Percentiles rank a stretch among this genome's conserved stretches.
Evolutionary conservation across 495 filamentous ascomycete species (phyloP).

Genomic region (Lineolata rhizophorae): DNA sequence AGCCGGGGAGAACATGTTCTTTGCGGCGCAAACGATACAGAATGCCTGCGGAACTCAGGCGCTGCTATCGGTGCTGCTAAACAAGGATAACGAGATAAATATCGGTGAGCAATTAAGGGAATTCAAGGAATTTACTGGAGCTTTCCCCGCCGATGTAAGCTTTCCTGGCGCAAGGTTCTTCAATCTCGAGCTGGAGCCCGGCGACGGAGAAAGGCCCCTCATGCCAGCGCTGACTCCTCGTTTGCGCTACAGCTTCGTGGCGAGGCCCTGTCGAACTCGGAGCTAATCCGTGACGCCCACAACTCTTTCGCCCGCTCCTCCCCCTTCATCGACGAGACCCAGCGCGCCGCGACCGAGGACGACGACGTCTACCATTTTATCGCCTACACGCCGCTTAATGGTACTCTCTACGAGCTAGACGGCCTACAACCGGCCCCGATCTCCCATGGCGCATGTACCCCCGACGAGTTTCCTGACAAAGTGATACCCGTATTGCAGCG

Average conservation of each 20-base stretch:
- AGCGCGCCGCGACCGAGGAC: slow-evolving; percentile 29
- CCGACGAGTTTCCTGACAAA: slow-evolving; percentile 50
- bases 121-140: slow-evolving; percentile 82
- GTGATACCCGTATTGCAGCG: slow-evolving; percentile 73
- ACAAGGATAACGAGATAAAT: slow-evolving; percentile 39
- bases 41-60: slow-evolving; percentile 98
- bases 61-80: slow-evolving; percentile 77
- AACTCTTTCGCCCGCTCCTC: slow-evolving; percentile 78
- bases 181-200: too few relatives aligned
- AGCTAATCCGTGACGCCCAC: slow-evolving; percentile 76
- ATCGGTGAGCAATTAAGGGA: slow-evolving; percentile 42
- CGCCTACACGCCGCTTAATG: slow-evolving; percentile 68
- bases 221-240: too few relatives aligned
- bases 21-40: slow-evolving; percentile 94
- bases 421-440: slow-evolving; percentile 86
- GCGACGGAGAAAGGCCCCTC: too few relatives aligned
- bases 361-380: slow-evolving; percentile 97
- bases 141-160: slow-evolving; percentile 55
- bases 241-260: slow-evolving; percentile 25
- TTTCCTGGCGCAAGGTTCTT: too few relatives aligned
- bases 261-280: slow-evolving; percentile 44
- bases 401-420: slow-evolving; percentile 79
- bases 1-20: slow-evolving; percentile 63
- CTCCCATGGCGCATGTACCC: slow-evolving; percentile 51
- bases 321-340: slow-evolving; percentile 80